Evolutionary conservation across 2,329 filamentous ascomycete genomes (phyloP), one percentile per base, ranked within the genome.

Genomic region (Aspergillus hortae): DNA sequence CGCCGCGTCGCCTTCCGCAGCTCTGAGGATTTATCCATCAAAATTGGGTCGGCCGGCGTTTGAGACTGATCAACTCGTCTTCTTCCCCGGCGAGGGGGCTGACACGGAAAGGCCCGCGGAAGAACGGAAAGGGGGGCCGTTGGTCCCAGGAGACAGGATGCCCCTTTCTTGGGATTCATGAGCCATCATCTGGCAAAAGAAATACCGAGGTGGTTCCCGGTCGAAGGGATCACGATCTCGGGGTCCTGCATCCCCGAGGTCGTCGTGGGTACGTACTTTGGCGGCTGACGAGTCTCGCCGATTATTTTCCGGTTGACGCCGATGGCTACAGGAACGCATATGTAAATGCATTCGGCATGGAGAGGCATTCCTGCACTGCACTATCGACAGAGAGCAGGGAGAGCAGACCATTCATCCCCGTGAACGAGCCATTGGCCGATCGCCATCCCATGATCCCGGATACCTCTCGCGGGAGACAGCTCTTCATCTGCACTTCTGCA

Each of bases 391-490:
- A 32, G 15, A 9, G 12, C 21, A 5, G 32, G 32, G 32, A 35
- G 48, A 51, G 45, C 48, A 19, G 10, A n/a, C 14, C 14, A 42
- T 43, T 12, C 25, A 49, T 48, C 32, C 21, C 41, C 17, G 9
- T 23, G 49, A 45, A 46, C 49, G 19, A 47, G 40, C 41, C 40
- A 53, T 51, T 52, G 52, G 55, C 53, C 54, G 46, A 48, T 51
- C 44, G 19, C 23, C 27, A 51, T 48, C 50, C 56, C 54, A 53
- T 52, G 44, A 54, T 53, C 46, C 56, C 53, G 53, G 58, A 55
- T 59, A 44, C 55, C 44, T 41, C 41, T 30, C 9, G 27, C 27
- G 27, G 27, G 7, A 30, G 27, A 30, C 27, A 30, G 27, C 27
- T 30, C 27, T 30, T 30, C 27, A 30, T 48, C 51, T 23, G 54